A percentile compares a stretch with the other conserved stretches of the same genome.
Evolutionary conservation across 2,329 filamentous ascomycete species (phyloP).

Genomic region (Penicillium palitans): DNA sequence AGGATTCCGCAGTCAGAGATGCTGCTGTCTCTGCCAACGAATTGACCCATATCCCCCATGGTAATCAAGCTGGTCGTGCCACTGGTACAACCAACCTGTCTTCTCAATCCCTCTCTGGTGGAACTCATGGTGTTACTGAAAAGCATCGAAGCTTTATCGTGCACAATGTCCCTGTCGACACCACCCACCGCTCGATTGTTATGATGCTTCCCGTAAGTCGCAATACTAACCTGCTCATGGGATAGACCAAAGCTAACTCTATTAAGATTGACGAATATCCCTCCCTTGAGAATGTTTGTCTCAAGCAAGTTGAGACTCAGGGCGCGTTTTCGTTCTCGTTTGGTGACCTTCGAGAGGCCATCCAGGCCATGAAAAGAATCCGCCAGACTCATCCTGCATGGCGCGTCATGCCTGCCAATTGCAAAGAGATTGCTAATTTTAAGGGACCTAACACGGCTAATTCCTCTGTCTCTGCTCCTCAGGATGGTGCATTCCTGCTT

Average conservation of each 20-base stretch:
- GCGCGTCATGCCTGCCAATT: background rate
- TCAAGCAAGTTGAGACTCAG: background rate
- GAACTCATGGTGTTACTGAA: background rate
- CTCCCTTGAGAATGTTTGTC: constrained; percentile 1
- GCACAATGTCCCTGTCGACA: background rate
- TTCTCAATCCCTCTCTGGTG: background rate
- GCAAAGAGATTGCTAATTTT: background rate
- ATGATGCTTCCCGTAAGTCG: constrained; percentile 1
- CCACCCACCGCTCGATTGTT: background rate
- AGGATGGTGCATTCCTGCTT: background rate
- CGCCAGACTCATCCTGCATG: background rate
- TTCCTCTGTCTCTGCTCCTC: background rate
- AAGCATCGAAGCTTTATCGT: constrained; percentile 1
- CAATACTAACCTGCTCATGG: background rate
- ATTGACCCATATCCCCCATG: no score
- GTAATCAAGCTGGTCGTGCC: background rate
- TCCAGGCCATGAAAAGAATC: background rate
- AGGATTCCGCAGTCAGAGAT: background rate
- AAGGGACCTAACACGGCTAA: background rate
- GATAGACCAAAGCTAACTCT: background rate
- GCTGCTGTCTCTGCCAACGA: background rate
- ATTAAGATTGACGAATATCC: background rate
- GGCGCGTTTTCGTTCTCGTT: background rate
- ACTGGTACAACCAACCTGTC: background rate
- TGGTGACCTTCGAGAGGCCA: constrained; percentile 1